Percentiles rank a stretch among this genome's conserved stretches.
phyloP scores from a whole-genome alignment of 1,284 basidiomycete genomes.

The Xerocomus cyaneibrunnescens region DNA sequence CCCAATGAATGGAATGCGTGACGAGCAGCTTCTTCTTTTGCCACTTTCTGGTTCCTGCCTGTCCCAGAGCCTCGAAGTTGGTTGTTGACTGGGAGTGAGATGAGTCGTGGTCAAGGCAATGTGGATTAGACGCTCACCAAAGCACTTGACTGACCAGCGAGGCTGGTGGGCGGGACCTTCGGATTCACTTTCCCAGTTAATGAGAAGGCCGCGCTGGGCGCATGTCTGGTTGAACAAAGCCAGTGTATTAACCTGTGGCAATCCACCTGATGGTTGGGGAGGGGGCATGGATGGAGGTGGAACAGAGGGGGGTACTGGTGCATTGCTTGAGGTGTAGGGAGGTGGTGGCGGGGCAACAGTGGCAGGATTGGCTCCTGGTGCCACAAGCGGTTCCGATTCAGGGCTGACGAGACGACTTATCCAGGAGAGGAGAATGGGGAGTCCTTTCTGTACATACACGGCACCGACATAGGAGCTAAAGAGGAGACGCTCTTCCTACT shows the following conservation, averaged over 20 bases:
- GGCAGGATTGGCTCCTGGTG: conserved; percentile 24
- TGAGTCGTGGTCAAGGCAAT: neutral
- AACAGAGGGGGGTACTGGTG: conserved; percentile 13
- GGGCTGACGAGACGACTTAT: conserved; percentile 50
- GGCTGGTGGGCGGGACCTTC: conserved; percentile 53
- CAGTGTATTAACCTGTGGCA: conserved; percentile 38
- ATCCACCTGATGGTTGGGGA: neutral
- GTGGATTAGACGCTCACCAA: conserved; percentile 37
- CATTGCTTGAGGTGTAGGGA: conserved; percentile 19
- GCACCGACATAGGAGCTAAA: conserved; percentile 56
- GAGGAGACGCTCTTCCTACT: conserved; percentile 47
- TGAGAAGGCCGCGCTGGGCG: conserved; percentile 38
- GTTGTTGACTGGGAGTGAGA: conserved; percentile 42
- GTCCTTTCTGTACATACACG: conserved; percentile 46
- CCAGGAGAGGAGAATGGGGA: conserved; percentile 44
- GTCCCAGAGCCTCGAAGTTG: conserved; percentile 43
- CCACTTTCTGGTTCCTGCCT: conserved; percentile 52
- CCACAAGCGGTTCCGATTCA: conserved; percentile 35
- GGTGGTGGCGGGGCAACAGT: conserved; percentile 22
- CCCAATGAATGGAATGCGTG: conserved; percentile 48
- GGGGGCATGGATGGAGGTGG: conserved; percentile 16
- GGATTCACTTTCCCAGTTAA: conserved; percentile 45
- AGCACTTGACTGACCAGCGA: conserved; percentile 52
- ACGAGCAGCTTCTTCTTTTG: conserved; percentile 57
- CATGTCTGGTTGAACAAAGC: conserved; percentile 56